A percentile compares a stretch with the other conserved stretches of the same genome.
Evolutionary conservation across 1,139 yeast genomes (phyloP).

Genomic region (Martiniozyma asiatica): DNA sequence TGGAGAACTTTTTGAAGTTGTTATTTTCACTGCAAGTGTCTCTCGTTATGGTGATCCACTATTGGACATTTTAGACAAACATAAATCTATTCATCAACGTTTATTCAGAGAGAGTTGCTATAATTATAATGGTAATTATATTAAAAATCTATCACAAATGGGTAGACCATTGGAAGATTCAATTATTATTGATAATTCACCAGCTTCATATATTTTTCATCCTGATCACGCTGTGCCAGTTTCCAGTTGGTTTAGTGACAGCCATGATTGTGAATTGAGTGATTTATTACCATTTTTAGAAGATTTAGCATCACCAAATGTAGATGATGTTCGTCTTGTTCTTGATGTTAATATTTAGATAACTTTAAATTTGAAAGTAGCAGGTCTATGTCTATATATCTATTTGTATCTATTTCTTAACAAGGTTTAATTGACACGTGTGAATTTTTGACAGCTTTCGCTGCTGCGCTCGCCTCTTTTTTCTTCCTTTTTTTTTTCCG

Average conservation of each 20-base stretch:
- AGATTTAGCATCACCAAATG: constrained; percentile 58
- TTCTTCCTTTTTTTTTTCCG: too few species aligned
- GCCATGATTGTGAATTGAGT: constrained; percentile 88
- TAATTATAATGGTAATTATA: constrained; percentile 81
- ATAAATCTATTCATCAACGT: constrained; percentile 74
- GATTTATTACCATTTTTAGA: constrained; percentile 87
- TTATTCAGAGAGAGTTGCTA: constrained; percentile 80
- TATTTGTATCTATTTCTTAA: too few species aligned
- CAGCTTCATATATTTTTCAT: constrained; percentile 92
- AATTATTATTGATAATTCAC: constrained; percentile 91
- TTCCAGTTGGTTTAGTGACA: constrained; percentile 96
- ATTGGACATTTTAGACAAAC: constrained; percentile 71
- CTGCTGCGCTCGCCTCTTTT: too few species aligned
- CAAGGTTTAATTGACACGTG: too few species aligned
- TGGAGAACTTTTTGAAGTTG: constrained; percentile 84
- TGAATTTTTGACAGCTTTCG: too few species aligned
- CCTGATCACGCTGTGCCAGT: constrained; percentile 98
- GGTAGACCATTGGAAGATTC: constrained; percentile 84
- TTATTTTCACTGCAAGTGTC: constrained; percentile 93
- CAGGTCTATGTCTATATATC: too few species aligned
- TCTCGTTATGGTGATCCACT: constrained; percentile 93
- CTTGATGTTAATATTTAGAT: constrained; percentile 55
- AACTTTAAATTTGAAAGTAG: too few species aligned
- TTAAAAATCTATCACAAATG: constrained; percentile 83
- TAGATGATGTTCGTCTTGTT: constrained; percentile 74